Evolutionary conservation across 805 yeast species (phyloP), one percentile per base, ranked within the genome.

Genomic region (Pichia phayaonensis): DNA sequence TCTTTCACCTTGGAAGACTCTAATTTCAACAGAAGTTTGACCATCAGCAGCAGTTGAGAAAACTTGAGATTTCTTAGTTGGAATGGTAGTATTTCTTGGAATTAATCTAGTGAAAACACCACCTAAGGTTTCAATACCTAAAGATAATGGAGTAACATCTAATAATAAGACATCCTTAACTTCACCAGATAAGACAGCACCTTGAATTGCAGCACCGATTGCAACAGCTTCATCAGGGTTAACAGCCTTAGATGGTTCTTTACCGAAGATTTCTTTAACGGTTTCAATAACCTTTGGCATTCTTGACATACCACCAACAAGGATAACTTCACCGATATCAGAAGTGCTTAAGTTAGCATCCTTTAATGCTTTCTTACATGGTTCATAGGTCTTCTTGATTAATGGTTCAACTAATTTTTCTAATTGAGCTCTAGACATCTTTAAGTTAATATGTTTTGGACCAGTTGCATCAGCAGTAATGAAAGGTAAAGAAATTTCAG

Each of bases 1-100:
- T 80, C 97, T 87, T 81, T 90, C 97, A 79, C 97, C 97, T 79
- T 90, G 97, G 96, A 88, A 90, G 54, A 90, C 97, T 77, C 97
- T 85, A 75, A 90, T 90, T 78, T 89, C 96, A 62, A 89, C 96
- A 63, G 95, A 86, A 58, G 96, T 89, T 79, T 89, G 97, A 70
- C 96, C 96, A 62, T 92, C 86, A 59, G 95, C 90, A 57, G 96
- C 96, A 63, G 97, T 89, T 49, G 96, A 88, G 85, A 90, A 90
- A 65, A 90, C 83, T 77, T 90, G 97, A 45, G 96, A 86, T 77
- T 90, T 90, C 82, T 89, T 88, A 63, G 96, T 89, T 72, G 97
- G 97, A 60, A 90, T 89, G 56, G 97, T 90, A 61, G 97, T 90
- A 83, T 90, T 86, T 75, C 95, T 84, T 75, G 86, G 83, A 69